Conservation (phyloP, 2,329 filamentous ascomycete species). For the Aspergillus viridinutans region DNA sequence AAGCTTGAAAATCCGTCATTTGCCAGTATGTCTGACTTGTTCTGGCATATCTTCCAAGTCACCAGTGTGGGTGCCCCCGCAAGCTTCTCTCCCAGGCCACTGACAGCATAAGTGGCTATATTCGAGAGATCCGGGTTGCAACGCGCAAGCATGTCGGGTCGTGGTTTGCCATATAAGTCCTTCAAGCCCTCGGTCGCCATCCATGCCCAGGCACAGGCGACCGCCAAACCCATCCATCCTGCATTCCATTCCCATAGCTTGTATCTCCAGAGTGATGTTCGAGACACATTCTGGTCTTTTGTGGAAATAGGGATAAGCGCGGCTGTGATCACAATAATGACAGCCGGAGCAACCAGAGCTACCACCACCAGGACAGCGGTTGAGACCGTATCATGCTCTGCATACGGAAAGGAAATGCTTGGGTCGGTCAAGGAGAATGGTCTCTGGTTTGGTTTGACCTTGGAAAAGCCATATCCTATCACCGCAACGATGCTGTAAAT, state of each 20-base stretch:
- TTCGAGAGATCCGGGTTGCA: slow-evolving; percentile 71
- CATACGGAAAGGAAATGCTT: slow-evolving; percentile 74
- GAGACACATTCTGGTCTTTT: slow-evolving; percentile 59
- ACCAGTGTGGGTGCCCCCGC: slow-evolving; percentile 64
- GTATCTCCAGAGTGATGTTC: slow-evolving; percentile 65
- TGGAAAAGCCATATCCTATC: slow-evolving; percentile 57
- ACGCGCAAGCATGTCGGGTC: slow-evolving; percentile 62
- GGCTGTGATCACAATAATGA: slow-evolving; percentile 64
- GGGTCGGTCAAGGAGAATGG: slow-evolving; percentile 71
- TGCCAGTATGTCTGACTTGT: slow-evolving; percentile 54
- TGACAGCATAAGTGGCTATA: slow-evolving; percentile 57
- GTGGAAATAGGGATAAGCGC: slow-evolving; percentile 68
- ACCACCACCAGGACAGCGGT: slow-evolving; percentile 62
- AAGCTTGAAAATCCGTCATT: slow-evolving; percentile 84
- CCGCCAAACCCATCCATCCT: slow-evolving; percentile 74
- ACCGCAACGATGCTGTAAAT: slow-evolving; percentile 50
- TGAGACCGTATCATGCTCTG: slow-evolving; percentile 67
- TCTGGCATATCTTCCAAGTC: slow-evolving; percentile 69
- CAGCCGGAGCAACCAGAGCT: slow-evolving; percentile 59
- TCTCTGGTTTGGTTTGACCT: slow-evolving; percentile 60
- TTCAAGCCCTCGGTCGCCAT: slow-evolving; percentile 85
- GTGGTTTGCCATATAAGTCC: slow-evolving; percentile 62
- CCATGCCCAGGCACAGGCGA: slow-evolving; percentile 68
- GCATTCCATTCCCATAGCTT: slow-evolving; percentile 90
- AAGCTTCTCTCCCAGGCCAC: slow-evolving; percentile 53